A percentile compares a stretch with the other conserved stretches of the same genome.
Conservation (phyloP, 805 yeast species). For the Hanseniaspora mollemarum region DNA sequence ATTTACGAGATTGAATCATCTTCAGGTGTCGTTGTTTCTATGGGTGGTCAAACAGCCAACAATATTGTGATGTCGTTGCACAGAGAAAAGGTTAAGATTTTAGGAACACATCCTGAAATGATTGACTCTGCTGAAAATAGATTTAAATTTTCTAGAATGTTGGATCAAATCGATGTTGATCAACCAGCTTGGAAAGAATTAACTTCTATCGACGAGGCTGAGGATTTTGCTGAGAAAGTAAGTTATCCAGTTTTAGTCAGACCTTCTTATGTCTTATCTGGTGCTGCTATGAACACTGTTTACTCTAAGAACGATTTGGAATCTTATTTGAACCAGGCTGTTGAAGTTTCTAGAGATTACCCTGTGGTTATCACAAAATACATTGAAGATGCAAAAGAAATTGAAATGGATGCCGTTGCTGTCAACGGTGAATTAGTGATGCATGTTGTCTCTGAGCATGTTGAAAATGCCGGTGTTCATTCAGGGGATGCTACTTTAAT, state of each 20-base stretch:
- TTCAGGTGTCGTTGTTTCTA: conserved; percentile 85
- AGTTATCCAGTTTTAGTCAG: conserved; percentile 94
- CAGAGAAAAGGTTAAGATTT: conserved; percentile 68
- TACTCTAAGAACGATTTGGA: conserved; percentile 68
- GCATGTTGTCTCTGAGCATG: conserved; percentile 95
- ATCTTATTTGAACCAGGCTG: conserved; percentile 70
- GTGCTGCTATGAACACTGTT: conserved; percentile 98
- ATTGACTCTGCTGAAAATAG: conserved; percentile 97
- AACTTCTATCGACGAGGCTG: conserved; percentile 75
- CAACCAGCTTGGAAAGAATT: conserved; percentile 98
- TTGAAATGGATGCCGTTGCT: conserved; percentile 96
- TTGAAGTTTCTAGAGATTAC: conserved; percentile 87
- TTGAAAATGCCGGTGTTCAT: conserved; percentile 97
- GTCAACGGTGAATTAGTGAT: conserved; percentile 75
- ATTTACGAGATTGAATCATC: conserved; percentile 87
- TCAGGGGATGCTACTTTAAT: conserved; percentile 97
- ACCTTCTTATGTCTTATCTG: conserved; percentile 93
- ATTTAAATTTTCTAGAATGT: conserved; percentile 88
- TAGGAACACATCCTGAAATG: conserved; percentile 90
- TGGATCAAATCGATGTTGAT: conserved; percentile 85
- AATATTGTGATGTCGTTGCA: conserved; percentile 84
- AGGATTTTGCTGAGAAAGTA: conserved; percentile 69
- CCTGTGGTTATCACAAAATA: conserved; percentile 96
- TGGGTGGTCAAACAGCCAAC: conserved; percentile 97
- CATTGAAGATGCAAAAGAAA: conserved; percentile 91